Evolutionary conservation across 352 stramenopile species (phyloP), one percentile per base, ranked within the genome.

Genomic region (Phytophthora constricta): DNA sequence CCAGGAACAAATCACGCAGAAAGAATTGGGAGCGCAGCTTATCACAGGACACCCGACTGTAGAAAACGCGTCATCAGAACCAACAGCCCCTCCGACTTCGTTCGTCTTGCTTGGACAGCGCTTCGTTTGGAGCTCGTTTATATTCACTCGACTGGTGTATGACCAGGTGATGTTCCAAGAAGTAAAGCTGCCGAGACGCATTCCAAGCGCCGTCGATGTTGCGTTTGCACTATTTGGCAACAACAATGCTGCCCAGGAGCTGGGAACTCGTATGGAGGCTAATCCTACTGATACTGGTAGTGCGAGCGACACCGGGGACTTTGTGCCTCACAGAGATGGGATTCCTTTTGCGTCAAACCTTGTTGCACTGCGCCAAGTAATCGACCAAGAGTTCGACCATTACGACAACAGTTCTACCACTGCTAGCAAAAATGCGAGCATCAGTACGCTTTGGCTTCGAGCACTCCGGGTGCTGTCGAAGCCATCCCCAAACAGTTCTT

Each of bases 81-180:
- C 43, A 22, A 48, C 41, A n/a, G 20, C 13, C 5, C 50, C 50
- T 25, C 54, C 54, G 16, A 50, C 43, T 25, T 63, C 55, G 14
- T 63, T 70, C 22, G 55, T 61, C 1, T 39, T 74, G 17, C 48
- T 74, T 23, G 61, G 66, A 3, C 62, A 71, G 25, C 62, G 46
- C 19, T 75, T 75, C 25, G 51, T 67, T 0, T 74, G 67, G 67
- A 70, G 67, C 22, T 45, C 61, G 25, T 75, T 75, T 28, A 52
- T 71, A 19, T 68, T 70, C 31, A 52, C 50, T 25, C 55, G 55
- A 22, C 39, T 70, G n/a, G 66, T 70, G 17, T 59, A 53, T 19
- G 55, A 66, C 23, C 50, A 70, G 39, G 52, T 67, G 16, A 9
- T 53, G 1, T 46, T 50, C 10, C 23, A 67, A 11, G 49, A 41